phyloP scores from a whole-genome alignment of 208 protist species.

The Leishmania gerbilli region DNA sequence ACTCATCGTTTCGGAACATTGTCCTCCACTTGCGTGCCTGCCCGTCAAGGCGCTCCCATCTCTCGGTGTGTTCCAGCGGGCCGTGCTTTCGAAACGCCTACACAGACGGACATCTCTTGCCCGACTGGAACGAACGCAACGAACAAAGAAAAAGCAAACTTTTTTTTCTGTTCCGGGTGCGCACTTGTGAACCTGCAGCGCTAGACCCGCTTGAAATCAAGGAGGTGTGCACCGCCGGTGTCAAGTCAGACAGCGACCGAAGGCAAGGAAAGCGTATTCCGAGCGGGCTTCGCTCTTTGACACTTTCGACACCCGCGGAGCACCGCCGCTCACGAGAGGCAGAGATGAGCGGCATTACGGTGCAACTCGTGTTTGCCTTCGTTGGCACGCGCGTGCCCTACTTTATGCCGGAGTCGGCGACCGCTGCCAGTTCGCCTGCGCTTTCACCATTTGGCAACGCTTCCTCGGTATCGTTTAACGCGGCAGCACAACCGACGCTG shows the following conservation, averaged over 20 bases:
- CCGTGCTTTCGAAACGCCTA: not conserved
- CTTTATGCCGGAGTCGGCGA: conserved; percentile 8
- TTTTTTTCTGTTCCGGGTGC: not conserved
- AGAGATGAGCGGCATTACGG: conserved; percentile 25
- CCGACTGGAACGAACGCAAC: not conserved
- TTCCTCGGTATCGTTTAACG: not conserved
- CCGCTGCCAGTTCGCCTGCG: not conserved
- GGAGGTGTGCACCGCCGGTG: not conserved
- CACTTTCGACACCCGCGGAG: not conserved
- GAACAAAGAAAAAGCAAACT: not conserved
- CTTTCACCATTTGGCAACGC: conserved; percentile 15
- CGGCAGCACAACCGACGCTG: conserved; percentile 7
- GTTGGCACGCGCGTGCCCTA: conserved; percentile 33
- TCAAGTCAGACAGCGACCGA: not conserved
- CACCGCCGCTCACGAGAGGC: not conserved
- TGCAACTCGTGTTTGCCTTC: conserved; percentile 37
- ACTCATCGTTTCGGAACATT: conserved; percentile 2
- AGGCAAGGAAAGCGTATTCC: not conserved
- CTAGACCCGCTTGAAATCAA: not conserved
- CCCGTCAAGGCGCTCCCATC: not conserved
- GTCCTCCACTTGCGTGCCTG: not conserved
- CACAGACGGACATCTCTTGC: not conserved
- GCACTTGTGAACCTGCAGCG: not conserved
- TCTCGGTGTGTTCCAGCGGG: not conserved
- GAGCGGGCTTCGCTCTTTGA: not conserved